Conservation (phyloP, 371 early-diverging fungal species). For the Mucor sp. region DNA sequence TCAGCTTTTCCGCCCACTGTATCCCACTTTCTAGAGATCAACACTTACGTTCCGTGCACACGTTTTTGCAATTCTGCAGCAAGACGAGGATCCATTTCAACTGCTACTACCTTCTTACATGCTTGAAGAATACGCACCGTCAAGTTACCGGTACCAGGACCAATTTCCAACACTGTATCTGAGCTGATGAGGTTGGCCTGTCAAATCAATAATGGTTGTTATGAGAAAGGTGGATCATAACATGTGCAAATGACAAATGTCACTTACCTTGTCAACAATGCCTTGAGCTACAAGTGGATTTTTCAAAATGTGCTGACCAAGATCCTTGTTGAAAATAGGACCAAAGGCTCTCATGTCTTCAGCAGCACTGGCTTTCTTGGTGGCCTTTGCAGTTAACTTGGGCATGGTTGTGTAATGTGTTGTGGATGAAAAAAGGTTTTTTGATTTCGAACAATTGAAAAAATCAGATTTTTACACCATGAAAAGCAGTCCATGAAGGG, state of each 20-base stretch:
- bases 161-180: conserved; percentile 98
- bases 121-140: conserved; percentile 95
- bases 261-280: conserved; percentile 93
- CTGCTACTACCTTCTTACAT: conserved; percentile 94
- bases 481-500: conserved; percentile 10
- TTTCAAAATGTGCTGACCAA: conserved; percentile 99
- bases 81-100: conserved; percentile 97
- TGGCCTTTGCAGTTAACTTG: conserved; percentile 46
- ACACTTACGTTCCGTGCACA: conserved; percentile 89
- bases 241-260: background rate
- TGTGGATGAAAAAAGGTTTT: background rate
- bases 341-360: conserved; percentile 63
- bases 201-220: background rate
- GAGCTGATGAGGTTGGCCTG: conserved; percentile 91
- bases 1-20: background rate
- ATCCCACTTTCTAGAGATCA: background rate
- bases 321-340: conserved; percentile 96
- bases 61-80: conserved; percentile 98
- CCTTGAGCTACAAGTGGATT: conserved; percentile 98
- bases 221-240: background rate
- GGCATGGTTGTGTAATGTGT: conserved; percentile 28
- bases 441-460: background rate
- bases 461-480: background rate
- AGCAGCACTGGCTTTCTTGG: conserved; percentile 24
- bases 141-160: conserved; percentile 99